phyloP scores from a whole-genome alignment of 495 filamentous ascomycete genomes.

The Paragyromitra xinjiangensis region DNA sequence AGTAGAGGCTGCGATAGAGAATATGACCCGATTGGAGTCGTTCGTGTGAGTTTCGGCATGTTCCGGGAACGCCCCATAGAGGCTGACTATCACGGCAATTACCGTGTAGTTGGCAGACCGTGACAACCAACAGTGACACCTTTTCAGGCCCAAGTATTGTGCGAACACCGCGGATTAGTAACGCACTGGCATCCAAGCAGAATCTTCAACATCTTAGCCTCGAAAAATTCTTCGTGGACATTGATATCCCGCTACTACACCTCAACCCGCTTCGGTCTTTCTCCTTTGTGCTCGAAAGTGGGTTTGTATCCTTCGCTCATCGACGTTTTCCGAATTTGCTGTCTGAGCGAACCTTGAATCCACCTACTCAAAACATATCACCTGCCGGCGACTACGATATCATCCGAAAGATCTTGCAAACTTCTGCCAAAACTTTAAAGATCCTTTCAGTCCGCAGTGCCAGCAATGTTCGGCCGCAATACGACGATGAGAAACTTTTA shows the following conservation, averaged over 20 bases:
- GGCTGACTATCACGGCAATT: not conserved
- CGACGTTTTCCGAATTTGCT: slow-evolving; percentile 13
- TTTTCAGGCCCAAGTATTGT: not conserved
- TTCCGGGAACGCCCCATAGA: not conserved
- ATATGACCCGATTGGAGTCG: slow-evolving; percentile 30
- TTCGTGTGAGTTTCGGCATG: slow-evolving; percentile 24
- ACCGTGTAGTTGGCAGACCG: slow-evolving; percentile 8
- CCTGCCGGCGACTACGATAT: slow-evolving; percentile 38
- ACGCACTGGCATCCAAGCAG: slow-evolving; percentile 15
- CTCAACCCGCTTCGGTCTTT: slow-evolving; percentile 25
- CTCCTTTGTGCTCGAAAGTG: slow-evolving; percentile 26
- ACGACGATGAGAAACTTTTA: slow-evolving; percentile 22
- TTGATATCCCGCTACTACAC: slow-evolving; percentile 14
- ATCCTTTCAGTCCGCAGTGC: slow-evolving; percentile 7
- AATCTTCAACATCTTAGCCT: slow-evolving; percentile 28
- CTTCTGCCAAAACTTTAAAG: slow-evolving; percentile 27
- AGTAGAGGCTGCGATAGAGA: slow-evolving; percentile 31
- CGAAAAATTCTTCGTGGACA: slow-evolving; percentile 18
- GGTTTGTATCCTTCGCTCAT: slow-evolving; percentile 31
- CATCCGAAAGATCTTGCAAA: slow-evolving; percentile 30
- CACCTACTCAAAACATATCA: not conserved
- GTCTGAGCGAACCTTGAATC: not conserved
- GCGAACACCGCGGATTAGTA: slow-evolving; percentile 24
- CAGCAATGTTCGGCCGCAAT: slow-evolving; percentile 3
- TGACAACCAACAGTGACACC: not conserved